A percentile compares a stretch with the other conserved stretches of the same genome.
Evolutionary conservation across 768 basidiomycete genomes (phyloP).

Genomic region (Trametes cingulata): DNA sequence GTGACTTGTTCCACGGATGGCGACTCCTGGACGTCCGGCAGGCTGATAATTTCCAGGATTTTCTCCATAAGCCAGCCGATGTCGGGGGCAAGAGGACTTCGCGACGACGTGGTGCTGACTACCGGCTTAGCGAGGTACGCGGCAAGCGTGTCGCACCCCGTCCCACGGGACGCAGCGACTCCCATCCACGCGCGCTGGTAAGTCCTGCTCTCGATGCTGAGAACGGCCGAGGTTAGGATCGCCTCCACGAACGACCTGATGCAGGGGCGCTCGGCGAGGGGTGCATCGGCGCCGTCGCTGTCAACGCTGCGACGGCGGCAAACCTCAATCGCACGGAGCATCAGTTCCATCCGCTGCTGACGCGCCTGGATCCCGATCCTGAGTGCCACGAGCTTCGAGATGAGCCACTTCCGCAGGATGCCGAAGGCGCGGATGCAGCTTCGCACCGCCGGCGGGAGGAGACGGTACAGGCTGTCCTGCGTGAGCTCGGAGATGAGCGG

Average conservation of each 20-base stretch:
- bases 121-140: slow-evolving; percentile 55
- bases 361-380: slow-evolving; percentile 62
- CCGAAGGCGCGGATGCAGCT: slow-evolving; percentile 76
- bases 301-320: slow-evolving; percentile 63
- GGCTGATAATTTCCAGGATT: slow-evolving; percentile 74
- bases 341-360: slow-evolving; percentile 71
- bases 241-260: slow-evolving; percentile 82
- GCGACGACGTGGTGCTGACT: slow-evolving; percentile 44
- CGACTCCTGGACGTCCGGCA: slow-evolving; percentile 67
- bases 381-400: slow-evolving; percentile 66
- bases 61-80: slow-evolving; percentile 84
- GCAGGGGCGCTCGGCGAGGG: slow-evolving; percentile 57
- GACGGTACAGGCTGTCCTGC: slow-evolving; percentile 70
- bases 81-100: slow-evolving; percentile 65
- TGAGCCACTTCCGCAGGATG: slow-evolving; percentile 78
- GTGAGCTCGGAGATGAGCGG: slow-evolving; percentile 67
- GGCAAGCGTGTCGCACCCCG: slow-evolving; percentile 59
- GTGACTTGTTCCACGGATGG: slow-evolving; percentile 52
- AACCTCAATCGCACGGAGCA: slow-evolving; percentile 73
- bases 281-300: slow-evolving; percentile 30
- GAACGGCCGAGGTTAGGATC: slow-evolving; percentile 69
- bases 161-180: slow-evolving; percentile 63
- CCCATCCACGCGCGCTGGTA: slow-evolving; percentile 79
- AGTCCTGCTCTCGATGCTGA: slow-evolving; percentile 78
- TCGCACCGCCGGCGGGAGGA: slow-evolving; percentile 74